Conservation (phyloP, 169 alveolate species). For the Eimeria tenella region DNA sequence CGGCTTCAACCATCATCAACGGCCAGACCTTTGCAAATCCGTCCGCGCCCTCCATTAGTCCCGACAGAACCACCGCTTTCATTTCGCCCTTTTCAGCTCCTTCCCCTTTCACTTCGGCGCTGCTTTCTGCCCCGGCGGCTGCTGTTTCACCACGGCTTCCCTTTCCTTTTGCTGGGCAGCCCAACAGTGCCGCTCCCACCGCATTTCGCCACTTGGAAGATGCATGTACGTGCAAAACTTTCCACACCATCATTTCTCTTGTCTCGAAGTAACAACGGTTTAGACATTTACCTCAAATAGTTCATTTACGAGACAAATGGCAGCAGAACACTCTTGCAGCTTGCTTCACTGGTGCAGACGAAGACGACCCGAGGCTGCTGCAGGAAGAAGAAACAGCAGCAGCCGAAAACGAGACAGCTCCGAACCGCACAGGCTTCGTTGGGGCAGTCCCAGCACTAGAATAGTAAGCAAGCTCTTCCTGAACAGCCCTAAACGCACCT, state of each 20-base stretch:
- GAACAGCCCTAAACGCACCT: background rate
- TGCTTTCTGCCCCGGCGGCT: background rate
- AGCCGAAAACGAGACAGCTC: slow-evolving; percentile 13
- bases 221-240: background rate
- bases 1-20: slow-evolving; percentile 56
- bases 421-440: slow-evolving; percentile 58
- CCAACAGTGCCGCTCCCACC: background rate
- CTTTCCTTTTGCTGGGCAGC: background rate
- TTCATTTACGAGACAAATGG: no score
- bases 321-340: no score
- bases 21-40: slow-evolving; percentile 49
- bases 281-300: no score
- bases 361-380: background rate
- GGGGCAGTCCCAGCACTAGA: slow-evolving; percentile 36
- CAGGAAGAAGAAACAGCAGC: slow-evolving; percentile 2
- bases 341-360: background rate
- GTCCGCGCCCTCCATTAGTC: background rate
- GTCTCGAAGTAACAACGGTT: no score
- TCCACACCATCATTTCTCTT: no score
- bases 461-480: slow-evolving; percentile 12
- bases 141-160: background rate
- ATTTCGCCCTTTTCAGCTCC: slow-evolving; percentile 31
- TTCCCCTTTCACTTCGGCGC: background rate
- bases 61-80: background rate
- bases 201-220: slow-evolving; percentile 27